A percentile compares a stretch with the other conserved stretches of the same genome.
These are phyloP conservation scores for Mycena metata DNA, from an alignment of 768 basidiomycete genomes.

Conservation along the genomic window DNA sequence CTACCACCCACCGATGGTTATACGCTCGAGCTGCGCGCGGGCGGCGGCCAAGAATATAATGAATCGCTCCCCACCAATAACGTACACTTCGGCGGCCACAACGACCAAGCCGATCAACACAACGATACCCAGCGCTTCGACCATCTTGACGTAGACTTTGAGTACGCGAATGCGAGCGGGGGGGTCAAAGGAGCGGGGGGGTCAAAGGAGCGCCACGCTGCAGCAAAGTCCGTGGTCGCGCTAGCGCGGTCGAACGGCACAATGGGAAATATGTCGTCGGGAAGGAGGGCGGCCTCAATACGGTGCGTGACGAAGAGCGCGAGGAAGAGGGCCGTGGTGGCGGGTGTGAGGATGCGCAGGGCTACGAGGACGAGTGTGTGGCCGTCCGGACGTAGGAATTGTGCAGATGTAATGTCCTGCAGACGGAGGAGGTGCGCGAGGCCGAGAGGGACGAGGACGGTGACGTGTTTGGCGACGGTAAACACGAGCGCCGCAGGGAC, in stretches of 20 bases:
- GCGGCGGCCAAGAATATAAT: constrained; percentile 2
- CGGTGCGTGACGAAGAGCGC: constrained; percentile 7
- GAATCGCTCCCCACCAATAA: constrained; percentile 16
- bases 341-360: constrained; percentile 4
- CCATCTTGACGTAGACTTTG: constrained; percentile 22
- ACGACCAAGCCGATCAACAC: neutral
- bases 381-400: neutral
- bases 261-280: neutral
- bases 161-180: constrained; percentile 15
- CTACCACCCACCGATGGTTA: no score
- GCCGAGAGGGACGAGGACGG: constrained; percentile 12
- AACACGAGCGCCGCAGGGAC: constrained; percentile 5
- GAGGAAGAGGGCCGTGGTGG: neutral
- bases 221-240: constrained; percentile 1
- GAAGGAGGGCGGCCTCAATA: constrained; percentile 14
- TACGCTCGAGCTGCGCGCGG: constrained; percentile 7
- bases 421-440: neutral
- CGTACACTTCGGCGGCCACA: constrained; percentile 13
- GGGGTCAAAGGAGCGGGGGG: no score
- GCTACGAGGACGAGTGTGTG: neutral
- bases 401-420: neutral
- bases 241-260: constrained; percentile 11
- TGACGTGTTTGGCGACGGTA: constrained; percentile 9
- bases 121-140: constrained; percentile 1
- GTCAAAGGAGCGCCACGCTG: constrained; percentile 19